A percentile compares a stretch with the other conserved stretches of the same genome.
Conservation (phyloP, 176 grass and related monocot species). For the Hyparrhenia diplandra region DNA sequence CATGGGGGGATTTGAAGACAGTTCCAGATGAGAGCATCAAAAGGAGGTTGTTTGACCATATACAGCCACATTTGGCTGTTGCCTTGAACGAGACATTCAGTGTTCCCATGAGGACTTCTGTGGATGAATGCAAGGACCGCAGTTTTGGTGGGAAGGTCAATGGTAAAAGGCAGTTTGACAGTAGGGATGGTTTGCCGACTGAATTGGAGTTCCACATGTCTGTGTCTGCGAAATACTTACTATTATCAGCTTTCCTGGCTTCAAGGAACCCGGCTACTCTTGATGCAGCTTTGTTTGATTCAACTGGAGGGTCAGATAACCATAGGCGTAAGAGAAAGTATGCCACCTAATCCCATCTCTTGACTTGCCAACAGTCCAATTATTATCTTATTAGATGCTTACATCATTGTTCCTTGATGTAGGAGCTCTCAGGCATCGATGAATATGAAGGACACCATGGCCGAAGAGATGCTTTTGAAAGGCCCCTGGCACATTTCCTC, state of each 20-base stretch:
- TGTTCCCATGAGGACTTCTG: slow-evolving; percentile 48
- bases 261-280: slow-evolving; percentile 84
- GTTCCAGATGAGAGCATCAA: slow-evolving; percentile 62
- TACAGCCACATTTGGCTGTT: slow-evolving; percentile 72
- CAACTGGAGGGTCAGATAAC: slow-evolving; percentile 67
- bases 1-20: slow-evolving; percentile 51
- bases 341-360: neutral
- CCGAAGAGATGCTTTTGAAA: slow-evolving; percentile 85
- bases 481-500: slow-evolving; percentile 88
- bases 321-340: slow-evolving; percentile 83
- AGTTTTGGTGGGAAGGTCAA: slow-evolving; percentile 34
- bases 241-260: slow-evolving; percentile 88
- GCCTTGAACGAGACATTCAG: slow-evolving; percentile 77
- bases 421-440: slow-evolving; percentile 71
- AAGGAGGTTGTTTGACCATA: slow-evolving; percentile 69
- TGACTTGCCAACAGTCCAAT: neutral
- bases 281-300: slow-evolving; percentile 91
- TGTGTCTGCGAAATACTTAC: slow-evolving; percentile 75
- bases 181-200: slow-evolving; percentile 29
- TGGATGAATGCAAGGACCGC: slow-evolving; percentile 22
- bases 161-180: slow-evolving; percentile 41
- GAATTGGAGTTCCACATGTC: slow-evolving; percentile 96
- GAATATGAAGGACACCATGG: slow-evolving; percentile 52
- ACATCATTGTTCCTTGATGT: slow-evolving; percentile 16
- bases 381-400: neutral